These are phyloP conservation scores for Solanum lignicaule DNA, from an alignment of 257 asterid species.

Conservation along the genomic window DNA sequence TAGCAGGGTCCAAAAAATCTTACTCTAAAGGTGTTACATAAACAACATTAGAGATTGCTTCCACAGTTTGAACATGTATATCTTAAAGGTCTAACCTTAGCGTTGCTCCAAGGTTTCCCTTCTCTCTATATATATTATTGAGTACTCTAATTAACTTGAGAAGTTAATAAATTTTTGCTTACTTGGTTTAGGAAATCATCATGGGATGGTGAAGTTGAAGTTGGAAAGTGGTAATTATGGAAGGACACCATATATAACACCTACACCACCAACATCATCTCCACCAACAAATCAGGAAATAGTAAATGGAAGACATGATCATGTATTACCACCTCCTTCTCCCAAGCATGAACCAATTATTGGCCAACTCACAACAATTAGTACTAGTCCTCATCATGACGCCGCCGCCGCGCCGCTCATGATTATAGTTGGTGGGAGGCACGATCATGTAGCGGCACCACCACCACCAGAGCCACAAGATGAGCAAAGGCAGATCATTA, in stretches of 20 bases:
- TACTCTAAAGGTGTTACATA: too few relatives aligned
- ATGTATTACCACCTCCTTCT: neutral
- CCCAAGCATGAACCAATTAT: neutral
- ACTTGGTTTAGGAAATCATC: neutral
- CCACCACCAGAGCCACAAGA: neutral
- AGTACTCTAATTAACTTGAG: neutral
- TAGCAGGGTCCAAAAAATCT: too few relatives aligned
- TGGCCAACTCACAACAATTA: neutral
- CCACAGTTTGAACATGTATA: neutral
- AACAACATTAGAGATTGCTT: neutral
- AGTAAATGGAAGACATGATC: neutral
- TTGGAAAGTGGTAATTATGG: neutral
- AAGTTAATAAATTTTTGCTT: neutral
- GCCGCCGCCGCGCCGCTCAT: too few relatives aligned
- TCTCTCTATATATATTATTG: neutral
- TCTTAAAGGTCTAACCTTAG: neutral
- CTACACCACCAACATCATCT: neutral
- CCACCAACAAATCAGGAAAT: neutral
- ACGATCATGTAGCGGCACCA: neutral
- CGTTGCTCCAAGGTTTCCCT: neutral
- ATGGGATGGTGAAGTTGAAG: neutral
- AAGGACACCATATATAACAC: neutral
- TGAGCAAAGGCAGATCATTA: neutral
- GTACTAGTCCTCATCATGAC: neutral
- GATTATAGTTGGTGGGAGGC: neutral